phyloP scores from a whole-genome alignment of 352 stramenopile genomes.

The Phytophthora pluvialis region DNA sequence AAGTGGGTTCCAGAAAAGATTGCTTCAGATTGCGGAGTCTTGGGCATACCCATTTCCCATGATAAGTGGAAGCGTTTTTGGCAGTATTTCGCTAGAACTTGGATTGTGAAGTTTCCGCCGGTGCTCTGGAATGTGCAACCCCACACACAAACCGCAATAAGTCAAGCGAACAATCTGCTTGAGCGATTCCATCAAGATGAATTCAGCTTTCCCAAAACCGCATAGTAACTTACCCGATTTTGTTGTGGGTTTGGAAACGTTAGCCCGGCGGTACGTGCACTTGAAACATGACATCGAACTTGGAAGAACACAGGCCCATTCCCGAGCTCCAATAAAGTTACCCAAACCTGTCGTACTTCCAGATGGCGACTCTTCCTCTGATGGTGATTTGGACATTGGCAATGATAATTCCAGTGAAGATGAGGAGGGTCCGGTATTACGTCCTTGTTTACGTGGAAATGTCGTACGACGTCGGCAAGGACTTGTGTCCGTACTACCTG shows the following conservation, averaged over 20 bases:
- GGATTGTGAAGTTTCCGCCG: conserved; percentile 8
- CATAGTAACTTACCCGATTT: conserved; percentile 23
- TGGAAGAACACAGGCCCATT: too few species aligned
- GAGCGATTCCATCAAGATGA: conserved; percentile 38
- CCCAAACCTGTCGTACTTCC: too few species aligned
- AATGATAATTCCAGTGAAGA: too few species aligned
- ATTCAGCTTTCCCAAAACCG: conserved; percentile 12
- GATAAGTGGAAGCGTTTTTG: conserved; percentile 9
- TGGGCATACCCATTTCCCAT: neutral
- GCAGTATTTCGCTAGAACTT: conserved; percentile 2
- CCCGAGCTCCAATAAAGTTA: too few species aligned
- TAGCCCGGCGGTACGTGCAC: neutral
- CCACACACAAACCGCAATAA: neutral
- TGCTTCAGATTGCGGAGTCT: neutral
- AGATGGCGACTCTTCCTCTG: too few species aligned
- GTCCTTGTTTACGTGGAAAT: too few species aligned
- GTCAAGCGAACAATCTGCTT: conserved; percentile 24
- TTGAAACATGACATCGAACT: too few species aligned
- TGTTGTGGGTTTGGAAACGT: conserved; percentile 13
- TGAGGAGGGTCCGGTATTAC: too few species aligned
- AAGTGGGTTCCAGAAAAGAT: neutral
- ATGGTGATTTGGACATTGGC: too few species aligned
- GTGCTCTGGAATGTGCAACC: conserved; percentile 9
- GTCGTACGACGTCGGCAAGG: too few species aligned
- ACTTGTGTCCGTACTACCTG: too few species aligned